Evolutionary conservation across 176 grass and related monocot species (phyloP).

Genomic region (Phoenix roebelenii): DNA sequence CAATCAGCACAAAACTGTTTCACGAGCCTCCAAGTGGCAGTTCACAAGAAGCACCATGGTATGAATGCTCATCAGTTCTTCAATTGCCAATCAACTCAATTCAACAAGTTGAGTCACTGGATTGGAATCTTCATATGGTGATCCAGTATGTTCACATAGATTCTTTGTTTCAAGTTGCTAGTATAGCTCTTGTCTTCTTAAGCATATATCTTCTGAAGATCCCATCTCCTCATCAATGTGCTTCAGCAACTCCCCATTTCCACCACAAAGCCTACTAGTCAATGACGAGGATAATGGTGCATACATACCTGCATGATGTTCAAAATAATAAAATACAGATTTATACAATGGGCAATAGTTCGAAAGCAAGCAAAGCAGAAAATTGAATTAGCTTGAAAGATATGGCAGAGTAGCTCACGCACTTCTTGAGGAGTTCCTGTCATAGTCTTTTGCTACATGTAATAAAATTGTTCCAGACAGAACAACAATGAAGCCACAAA

Average conservation of each 20-base stretch:
- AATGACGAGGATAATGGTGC: conserved; percentile 69
- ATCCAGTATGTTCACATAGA: no score
- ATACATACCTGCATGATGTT: conserved; percentile 40
- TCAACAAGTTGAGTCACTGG: no score
- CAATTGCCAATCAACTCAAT: no score
- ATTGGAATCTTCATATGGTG: no score
- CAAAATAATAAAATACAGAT: neutral
- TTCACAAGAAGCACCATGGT: no score
- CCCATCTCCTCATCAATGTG: conserved; percentile 42
- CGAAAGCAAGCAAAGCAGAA: conserved; percentile 7
- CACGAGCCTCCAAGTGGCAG: neutral
- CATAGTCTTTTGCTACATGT: conserved; percentile 88
- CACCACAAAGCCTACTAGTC: conserved; percentile 38
- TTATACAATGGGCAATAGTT: neutral
- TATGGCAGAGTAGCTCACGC: neutral
- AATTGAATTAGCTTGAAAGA: conserved; percentile 3
- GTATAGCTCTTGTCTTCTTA: conserved; percentile 61
- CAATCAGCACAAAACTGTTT: no score
- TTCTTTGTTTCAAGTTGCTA: conserved; percentile 5
- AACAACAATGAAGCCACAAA: conserved; percentile 89
- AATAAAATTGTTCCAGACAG: conserved; percentile 83
- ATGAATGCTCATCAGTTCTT: no score
- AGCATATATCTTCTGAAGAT: conserved; percentile 35
- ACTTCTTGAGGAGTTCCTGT: conserved; percentile 60
- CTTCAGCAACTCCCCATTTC: conserved; percentile 61